A percentile compares a stretch with the other conserved stretches of the same genome.
Conservation (phyloP, 2,329 filamentous ascomycete genomes). For the Ilyonectria destructans region DNA sequence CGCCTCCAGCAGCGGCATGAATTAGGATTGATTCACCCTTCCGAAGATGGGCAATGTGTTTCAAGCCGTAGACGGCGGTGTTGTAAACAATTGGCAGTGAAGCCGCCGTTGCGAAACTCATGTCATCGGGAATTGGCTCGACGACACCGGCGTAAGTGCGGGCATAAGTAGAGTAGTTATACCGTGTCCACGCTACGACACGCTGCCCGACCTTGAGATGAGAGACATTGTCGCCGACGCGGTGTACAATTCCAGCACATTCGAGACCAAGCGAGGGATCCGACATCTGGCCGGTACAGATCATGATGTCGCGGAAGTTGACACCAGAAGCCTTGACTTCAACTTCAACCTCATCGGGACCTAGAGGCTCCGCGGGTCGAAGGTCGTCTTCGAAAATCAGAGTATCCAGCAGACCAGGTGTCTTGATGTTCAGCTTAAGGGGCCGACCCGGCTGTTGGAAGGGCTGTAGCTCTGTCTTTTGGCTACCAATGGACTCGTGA, state of each 20-base stretch:
- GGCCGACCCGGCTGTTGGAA: conserved; percentile 17
- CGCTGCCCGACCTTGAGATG: conserved; percentile 24
- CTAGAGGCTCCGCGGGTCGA: not conserved
- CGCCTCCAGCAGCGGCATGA: conserved; percentile 34
- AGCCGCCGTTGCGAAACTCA: conserved; percentile 12
- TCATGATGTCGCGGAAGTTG: conserved; percentile 35
- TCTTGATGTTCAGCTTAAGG: conserved; percentile 17
- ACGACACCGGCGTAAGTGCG: conserved; percentile 9
- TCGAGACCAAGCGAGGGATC: conserved; percentile 23
- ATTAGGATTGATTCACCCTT: conserved; percentile 50
- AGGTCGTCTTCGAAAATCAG: conserved; percentile 24
- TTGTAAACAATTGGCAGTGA: conserved; percentile 20
- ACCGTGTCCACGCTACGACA: conserved; percentile 21
- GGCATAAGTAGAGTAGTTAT: conserved; percentile 9
- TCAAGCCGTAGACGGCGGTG: conserved; percentile 22
- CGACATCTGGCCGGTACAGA: conserved; percentile 20
- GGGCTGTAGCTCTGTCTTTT: not conserved
- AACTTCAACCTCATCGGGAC: conserved; percentile 21
- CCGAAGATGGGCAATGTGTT: conserved; percentile 23
- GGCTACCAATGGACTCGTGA: not conserved
- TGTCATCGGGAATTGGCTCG: conserved; percentile 20
- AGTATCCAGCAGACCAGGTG: conserved; percentile 24
- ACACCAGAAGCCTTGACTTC: conserved; percentile 27
- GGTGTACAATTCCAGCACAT: conserved; percentile 19
- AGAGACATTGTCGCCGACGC: conserved; percentile 22